A percentile compares a stretch with the other conserved stretches of the same genome.
phyloP scores from a whole-genome alignment of 352 stramenopile species.

The Thalassiosira mediterranea region DNA sequence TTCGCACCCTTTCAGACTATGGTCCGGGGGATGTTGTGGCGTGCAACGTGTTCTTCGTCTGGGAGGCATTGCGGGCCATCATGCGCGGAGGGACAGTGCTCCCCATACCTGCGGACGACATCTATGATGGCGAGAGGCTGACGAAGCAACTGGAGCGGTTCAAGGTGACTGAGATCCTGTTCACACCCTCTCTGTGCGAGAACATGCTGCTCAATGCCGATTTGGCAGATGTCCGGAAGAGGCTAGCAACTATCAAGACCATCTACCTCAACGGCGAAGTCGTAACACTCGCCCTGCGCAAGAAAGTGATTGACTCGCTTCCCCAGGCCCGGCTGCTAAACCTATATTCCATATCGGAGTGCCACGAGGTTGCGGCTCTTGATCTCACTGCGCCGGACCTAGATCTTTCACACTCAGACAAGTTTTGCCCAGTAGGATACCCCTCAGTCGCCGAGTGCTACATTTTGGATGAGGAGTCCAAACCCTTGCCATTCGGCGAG shows the following conservation, averaged over 20 bases:
- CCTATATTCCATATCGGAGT: conserved; percentile 93
- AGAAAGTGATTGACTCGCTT: conserved; percentile 88
- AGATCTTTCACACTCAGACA: conserved; percentile 34
- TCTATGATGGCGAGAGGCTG: conserved; percentile 89
- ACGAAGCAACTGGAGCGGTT: conserved; percentile 85
- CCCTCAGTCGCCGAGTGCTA: conserved; percentile 27
- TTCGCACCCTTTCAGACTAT: conserved; percentile 84
- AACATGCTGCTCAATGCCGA: conserved; percentile 86
- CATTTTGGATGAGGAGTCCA: conserved; percentile 70
- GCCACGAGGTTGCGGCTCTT: conserved; percentile 88
- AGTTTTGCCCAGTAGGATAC: conserved; percentile 46
- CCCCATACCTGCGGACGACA: conserved; percentile 90
- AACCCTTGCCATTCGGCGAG: conserved; percentile 60
- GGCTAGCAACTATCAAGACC: conserved; percentile 86
- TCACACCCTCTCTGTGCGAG: conserved; percentile 92
- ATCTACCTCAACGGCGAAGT: conserved; percentile 93
- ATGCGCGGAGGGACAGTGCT: conserved; percentile 89
- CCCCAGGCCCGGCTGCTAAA: conserved; percentile 89
- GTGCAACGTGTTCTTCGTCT: conserved; percentile 95
- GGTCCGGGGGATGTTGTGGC: conserved; percentile 83
- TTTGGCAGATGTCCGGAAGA: conserved; percentile 72
- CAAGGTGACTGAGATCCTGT: conserved; percentile 90
- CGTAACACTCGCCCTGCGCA: conserved; percentile 89
- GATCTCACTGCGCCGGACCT: conserved; percentile 54
- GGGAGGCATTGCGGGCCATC: conserved; percentile 91